Conservation (phyloP, 192 early-diverging fungal genomes). For the Coemansia brasiliensis region DNA sequence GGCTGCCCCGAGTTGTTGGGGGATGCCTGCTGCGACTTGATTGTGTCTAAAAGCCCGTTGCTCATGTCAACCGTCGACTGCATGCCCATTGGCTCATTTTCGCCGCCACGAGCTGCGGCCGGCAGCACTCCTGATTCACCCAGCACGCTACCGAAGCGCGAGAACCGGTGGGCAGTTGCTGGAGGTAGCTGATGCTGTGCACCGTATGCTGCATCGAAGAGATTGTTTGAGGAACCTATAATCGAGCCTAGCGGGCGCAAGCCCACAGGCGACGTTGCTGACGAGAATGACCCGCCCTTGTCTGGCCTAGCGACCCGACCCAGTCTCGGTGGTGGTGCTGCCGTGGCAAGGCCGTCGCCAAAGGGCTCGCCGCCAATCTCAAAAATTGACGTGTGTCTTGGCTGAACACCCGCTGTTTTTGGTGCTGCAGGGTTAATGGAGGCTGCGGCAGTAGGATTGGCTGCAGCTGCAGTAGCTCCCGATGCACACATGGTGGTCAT, state of each 20-base stretch:
- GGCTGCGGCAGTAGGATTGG: slow-evolving; percentile 18
- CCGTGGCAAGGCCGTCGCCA: slow-evolving; percentile 13
- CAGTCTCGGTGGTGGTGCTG: slow-evolving; percentile 18
- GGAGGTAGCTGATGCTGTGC: slow-evolving; percentile 3
- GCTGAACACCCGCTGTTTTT: slow-evolving; percentile 11
- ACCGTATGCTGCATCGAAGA: slow-evolving; percentile 39
- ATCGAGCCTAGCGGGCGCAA: slow-evolving; percentile 43
- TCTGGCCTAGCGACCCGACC: slow-evolving; percentile 13
- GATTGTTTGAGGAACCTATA: slow-evolving; percentile 43
- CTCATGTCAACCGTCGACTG: slow-evolving; percentile 24
- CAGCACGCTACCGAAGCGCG: slow-evolving; percentile 39
- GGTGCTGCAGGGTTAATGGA: slow-evolving; percentile 21
- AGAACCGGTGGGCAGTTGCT: slow-evolving; percentile 20
- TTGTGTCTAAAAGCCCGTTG: slow-evolving; percentile 39
- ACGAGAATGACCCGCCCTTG: slow-evolving; percentile 17
- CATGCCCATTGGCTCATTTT: slow-evolving; percentile 9
- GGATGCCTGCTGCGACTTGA: slow-evolving; percentile 54
- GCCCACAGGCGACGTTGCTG: slow-evolving; percentile 41
- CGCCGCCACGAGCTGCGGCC: slow-evolving; percentile 17
- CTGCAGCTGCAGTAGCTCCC: slow-evolving; percentile 15
- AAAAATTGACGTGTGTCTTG: slow-evolving; percentile 42
- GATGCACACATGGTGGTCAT: neutral
- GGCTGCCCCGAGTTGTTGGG: slow-evolving; percentile 31
- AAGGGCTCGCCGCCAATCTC: slow-evolving; percentile 54
- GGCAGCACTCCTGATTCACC: slow-evolving; percentile 22